Evolutionary conservation across 805 yeast species (phyloP).

Genomic region (Barnettozyma sucrosica): DNA sequence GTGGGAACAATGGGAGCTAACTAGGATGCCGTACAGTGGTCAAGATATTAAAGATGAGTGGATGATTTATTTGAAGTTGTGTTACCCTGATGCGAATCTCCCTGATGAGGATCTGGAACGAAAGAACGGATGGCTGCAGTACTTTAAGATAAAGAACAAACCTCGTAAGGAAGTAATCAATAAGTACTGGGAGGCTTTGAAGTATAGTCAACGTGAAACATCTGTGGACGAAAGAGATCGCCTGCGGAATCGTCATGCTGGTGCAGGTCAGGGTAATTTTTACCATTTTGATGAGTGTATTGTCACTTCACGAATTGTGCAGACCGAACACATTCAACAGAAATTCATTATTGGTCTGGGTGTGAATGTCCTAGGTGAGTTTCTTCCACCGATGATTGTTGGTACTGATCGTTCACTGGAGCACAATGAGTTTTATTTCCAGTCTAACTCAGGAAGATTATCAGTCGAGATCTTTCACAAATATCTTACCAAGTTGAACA

Average conservation of each 20-base stretch:
- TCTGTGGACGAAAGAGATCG: conserved; percentile 15
- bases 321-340: conserved; percentile 9
- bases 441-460: conserved; percentile 14
- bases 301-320: conserved; percentile 19
- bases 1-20: conserved; percentile 33
- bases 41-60: conserved; percentile 28
- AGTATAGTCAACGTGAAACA: neutral
- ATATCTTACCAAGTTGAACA: conserved; percentile 15
- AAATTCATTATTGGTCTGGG: conserved; percentile 18
- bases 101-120: conserved; percentile 12
- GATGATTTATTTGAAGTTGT: conserved; percentile 18
- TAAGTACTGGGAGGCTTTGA: conserved; percentile 17
- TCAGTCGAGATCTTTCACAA: conserved; percentile 23
- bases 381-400: conserved; percentile 15
- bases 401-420: conserved; percentile 2
- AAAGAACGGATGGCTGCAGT: conserved; percentile 38
- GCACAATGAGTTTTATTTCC: conserved; percentile 9
- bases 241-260: conserved; percentile 14
- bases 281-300: conserved; percentile 35
- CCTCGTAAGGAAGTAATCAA: conserved; percentile 26
- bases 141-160: conserved; percentile 31
- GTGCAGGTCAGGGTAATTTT: conserved; percentile 23
- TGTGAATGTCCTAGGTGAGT: conserved; percentile 18
- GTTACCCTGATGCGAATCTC: conserved; percentile 8
- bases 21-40: conserved; percentile 26